Conservation (phyloP, 2,329 filamentous ascomycete species). For the Alternaria atra region DNA sequence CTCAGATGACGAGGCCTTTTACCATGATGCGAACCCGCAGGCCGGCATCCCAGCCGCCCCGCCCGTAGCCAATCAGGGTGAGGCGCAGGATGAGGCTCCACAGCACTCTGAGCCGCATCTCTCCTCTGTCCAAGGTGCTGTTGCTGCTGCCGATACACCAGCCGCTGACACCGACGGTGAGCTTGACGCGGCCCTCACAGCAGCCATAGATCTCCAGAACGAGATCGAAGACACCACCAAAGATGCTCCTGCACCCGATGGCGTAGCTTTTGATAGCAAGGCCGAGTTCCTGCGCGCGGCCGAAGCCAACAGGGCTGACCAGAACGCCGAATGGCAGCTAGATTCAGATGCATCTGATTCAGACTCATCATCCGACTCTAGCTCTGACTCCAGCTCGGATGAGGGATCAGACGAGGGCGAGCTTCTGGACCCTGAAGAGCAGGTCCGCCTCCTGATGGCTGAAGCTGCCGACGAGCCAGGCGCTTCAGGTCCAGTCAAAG, state of each 20-base stretch:
- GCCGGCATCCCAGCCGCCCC: constrained; percentile 18
- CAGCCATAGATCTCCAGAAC: constrained; percentile 22
- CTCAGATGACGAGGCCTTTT: constrained; percentile 42
- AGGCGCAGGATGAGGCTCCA: constrained; percentile 31
- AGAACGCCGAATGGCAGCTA: constrained; percentile 82
- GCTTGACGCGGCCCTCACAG: constrained; percentile 26
- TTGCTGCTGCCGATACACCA: constrained; percentile 20
- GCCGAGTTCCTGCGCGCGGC: constrained; percentile 57
- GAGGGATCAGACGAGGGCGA: constrained; percentile 70
- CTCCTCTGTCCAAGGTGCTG: constrained; percentile 35
- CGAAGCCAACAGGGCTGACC: constrained; percentile 57
- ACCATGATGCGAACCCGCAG: constrained; percentile 35
- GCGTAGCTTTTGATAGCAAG: constrained; percentile 34
- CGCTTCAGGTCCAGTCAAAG: constrained; percentile 64
- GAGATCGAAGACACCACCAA: constrained; percentile 16
- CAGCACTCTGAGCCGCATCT: constrained; percentile 35
- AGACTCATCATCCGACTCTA: constrained; percentile 55
- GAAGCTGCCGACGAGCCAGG: constrained; percentile 84
- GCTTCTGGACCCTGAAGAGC: constrained; percentile 81
- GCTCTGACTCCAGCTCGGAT: constrained; percentile 58
- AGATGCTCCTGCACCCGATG: neutral
- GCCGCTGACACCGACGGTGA: constrained; percentile 27
- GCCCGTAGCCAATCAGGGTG: constrained; percentile 32
- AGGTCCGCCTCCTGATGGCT: constrained; percentile 85
- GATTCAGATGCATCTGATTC: constrained; percentile 69